These are phyloP conservation scores for Fusarium sp. DNA, from an alignment of 2,329 filamentous ascomycete species.

Conservation along the genomic window DNA sequence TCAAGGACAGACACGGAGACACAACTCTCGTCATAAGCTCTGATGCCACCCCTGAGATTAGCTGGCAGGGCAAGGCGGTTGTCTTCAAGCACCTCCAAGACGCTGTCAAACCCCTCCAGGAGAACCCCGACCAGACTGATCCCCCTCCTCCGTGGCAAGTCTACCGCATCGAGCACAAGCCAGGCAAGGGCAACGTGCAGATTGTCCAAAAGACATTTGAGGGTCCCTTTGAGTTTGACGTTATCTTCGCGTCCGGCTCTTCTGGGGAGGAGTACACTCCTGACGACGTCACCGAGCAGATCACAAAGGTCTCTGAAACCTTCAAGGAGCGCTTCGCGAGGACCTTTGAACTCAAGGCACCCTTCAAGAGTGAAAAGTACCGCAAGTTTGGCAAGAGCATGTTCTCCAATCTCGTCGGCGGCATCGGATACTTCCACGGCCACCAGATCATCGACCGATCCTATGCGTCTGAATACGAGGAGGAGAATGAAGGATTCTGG, in stretches of 20 bases:
- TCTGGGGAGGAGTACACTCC: constrained; percentile 65
- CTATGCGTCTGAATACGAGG: constrained; percentile 91
- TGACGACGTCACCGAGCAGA: constrained; percentile 76
- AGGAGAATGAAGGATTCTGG: constrained; percentile 96
- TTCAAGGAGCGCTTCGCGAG: constrained; percentile 82
- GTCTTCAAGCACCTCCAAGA: constrained; percentile 66
- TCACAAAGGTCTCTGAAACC: constrained; percentile 71
- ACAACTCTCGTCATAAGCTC: constrained; percentile 81
- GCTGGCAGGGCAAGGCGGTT: constrained; percentile 87
- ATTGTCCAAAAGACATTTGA: constrained; percentile 92
- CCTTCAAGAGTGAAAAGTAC: constrained; percentile 81
- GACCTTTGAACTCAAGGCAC: constrained; percentile 74
- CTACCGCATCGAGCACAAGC: constrained; percentile 80
- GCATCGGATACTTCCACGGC: constrained; percentile 95
- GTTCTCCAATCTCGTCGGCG: constrained; percentile 93
- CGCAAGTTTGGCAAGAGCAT: constrained; percentile 86
- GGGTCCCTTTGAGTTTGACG: constrained; percentile 91
- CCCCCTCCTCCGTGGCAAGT: constrained; percentile 88
- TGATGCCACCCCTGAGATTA: constrained; percentile 71
- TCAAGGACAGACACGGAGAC: constrained; percentile 77
- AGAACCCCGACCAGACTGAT: constrained; percentile 66
- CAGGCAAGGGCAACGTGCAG: constrained; percentile 82
- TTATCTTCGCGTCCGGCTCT: constrained; percentile 87
- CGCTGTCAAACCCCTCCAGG: constrained; percentile 61
- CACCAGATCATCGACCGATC: constrained; percentile 90